Evolutionary conservation across 371 early-diverging fungal genomes (phyloP), one percentile per base, ranked within the genome.

Genomic region (Capillidium heterosporum): DNA sequence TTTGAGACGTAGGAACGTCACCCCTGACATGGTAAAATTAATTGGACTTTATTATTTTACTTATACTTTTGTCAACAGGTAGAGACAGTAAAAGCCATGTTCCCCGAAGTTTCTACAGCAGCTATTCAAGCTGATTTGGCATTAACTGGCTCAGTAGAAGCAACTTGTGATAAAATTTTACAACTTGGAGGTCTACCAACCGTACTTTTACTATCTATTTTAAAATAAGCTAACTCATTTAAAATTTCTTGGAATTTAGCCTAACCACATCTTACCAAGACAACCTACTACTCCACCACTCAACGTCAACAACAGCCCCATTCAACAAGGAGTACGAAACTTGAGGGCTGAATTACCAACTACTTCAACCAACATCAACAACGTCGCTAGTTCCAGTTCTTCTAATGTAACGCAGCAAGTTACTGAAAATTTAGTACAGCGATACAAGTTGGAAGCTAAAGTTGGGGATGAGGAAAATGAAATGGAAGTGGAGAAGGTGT

Each of bases 151-250:
- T 86, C 85, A 31, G 88, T 89, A 15, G 87, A 88, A 58, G 69
- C 75, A 28, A 91, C 91, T 11, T 83, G 85, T 59, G 90, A 92
- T 59, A 87, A 89, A 65, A 87, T 89, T 35, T 74, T 92, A 41
- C 76, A 81, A 40, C 73, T 84, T 54, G 80, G 83, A 43, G 69
- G 82, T 50, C 67, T 87, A 44, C 86, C 84, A 27, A 65, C 80
- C 70, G 84, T 81, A 77, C 60, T 53, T 35, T 47, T 28, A 3
- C 11, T 39, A 40, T 44, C 26, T 19, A 15, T 28, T 29, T 27
- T 43, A 11, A 13, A 23, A 21, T 52, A 27, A 40, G 21, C 26
- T 50, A 17, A 24, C 21, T 11, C 23, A 53, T n/a, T n/a, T 41
- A 15, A 13, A 23, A 24, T 49, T 24, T 40, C 8, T 27, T 51